Evolutionary conservation across 345 rosid genomes (phyloP), one percentile per base, ranked within the genome.

Genomic region (Sisymbrium irio): DNA sequence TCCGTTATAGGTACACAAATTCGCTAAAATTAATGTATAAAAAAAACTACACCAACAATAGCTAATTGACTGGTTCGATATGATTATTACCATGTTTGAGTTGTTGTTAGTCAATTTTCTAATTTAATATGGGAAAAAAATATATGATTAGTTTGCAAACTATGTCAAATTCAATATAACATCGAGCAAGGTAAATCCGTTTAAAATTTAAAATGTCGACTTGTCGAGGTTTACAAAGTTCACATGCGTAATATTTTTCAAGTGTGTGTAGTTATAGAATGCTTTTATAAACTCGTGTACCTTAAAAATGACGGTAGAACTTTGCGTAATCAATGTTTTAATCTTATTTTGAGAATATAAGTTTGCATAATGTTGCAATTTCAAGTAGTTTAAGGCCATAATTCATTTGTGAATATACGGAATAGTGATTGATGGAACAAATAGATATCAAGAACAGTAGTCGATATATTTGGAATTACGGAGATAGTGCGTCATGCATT

Each of bases 401-500:
- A 18, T 51, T 51, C 19, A 5, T 27, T 15, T 12, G n/a, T 9
- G 41, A 15, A 51, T 41, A 67, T 9, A 50, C 11, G 27, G 49
- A 60, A 15, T 69, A 66, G 81, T 81, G 77, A 57, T 3, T 72
- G 60, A 28, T 42, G 69, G 51, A 62, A 44, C 51, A 77, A 53
- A 74, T 20, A 35, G 50, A 67, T 67, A 44, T 60, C 63, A 75
- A 51, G 56, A 67, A 41, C 13, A 60, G 69, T 75, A 42, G 56
- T 51, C 55, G 54, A 53, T 51, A 47, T 46, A 49, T 47, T 25
- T 66, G 47, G 39, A 72, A 67, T n/a, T n/a, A n/a, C 3, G 17
- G 50, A 62, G 79, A 33, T 77, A 81, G 75, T 81, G 87, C 80
- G 54, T 69, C 53, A 72, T 64, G 78, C 84, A 76, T 58, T 70